Conservation (phyloP, 371 early-diverging fungal species). For the Mucor lusitanicus region DNA sequence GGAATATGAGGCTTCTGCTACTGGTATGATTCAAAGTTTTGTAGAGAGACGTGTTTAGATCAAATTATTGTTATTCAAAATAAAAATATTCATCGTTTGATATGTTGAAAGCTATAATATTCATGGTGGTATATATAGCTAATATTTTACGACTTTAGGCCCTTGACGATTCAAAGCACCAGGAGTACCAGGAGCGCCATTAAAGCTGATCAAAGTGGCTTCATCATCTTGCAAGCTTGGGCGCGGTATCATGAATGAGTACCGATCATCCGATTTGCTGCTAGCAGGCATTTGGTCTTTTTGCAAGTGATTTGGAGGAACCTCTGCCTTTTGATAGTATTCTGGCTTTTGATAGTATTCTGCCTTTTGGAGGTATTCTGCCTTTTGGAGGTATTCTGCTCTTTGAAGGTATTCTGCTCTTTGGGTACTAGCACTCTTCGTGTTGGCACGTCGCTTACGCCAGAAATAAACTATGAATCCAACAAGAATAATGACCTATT, state of each 20-base stretch:
- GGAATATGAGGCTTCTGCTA: slow-evolving; percentile 59
- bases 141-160: too few species aligned
- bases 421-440: neutral
- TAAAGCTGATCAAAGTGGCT: neutral
- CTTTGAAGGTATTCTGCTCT: neutral
- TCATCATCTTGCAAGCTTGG: neutral
- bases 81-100: neutral
- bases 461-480: neutral
- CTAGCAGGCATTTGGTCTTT: neutral
- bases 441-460: neutral
- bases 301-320: neutral
- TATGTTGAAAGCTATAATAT: too few species aligned
- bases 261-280: neutral
- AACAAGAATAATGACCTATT: neutral
- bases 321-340: neutral
- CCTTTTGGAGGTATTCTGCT: neutral
- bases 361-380: neutral
- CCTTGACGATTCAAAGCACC: too few species aligned
- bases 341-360: too few species aligned
- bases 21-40: slow-evolving; percentile 61
- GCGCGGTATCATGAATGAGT: neutral
- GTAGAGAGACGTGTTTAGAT: slow-evolving; percentile 52
- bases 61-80: neutral
- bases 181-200: too few species aligned
- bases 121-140: too few species aligned